Base-by-base conservation (phyloP, 2,329 filamentous ascomycete species). In the Thielaviopsis cerberus region DNA sequence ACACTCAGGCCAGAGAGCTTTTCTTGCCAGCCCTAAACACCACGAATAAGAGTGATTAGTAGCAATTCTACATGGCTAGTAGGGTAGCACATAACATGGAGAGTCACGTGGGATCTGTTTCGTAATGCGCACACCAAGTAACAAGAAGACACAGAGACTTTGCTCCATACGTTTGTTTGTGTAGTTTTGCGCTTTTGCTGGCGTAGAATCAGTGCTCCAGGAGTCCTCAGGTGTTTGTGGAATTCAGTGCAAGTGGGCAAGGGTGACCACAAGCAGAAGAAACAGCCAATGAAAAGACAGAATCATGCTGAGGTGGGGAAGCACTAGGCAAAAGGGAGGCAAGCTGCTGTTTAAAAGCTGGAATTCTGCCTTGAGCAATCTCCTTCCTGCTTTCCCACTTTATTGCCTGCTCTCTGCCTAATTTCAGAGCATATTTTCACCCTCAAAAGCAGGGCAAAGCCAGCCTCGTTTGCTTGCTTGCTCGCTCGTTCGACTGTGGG, bases 1-100 rank as follows among this genome's bases (percentile, higher is more conserved):
- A 97, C 85, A 63, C 85, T 82, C 63, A 94, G 82, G 64, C 82
- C 81, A 1, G 90, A 86, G 37, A 98, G 78, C 71, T 94, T 96
- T 65, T 83, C 78, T 75, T 97, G 90, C 92, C 92, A 98, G 73
- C 84, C 87, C 90, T 97, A 66, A 53, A 57, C 50, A 63, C 60
- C 7, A 55, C 17, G 4, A 30, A 53, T 51, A 26, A 54, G 34
- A 30, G 26, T 24, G n/a, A 27, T 24, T 20, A 53, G 51, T 24
- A 53, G n/a, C 25, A n/a, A 23, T 10, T 51, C 17, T 51, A 25
- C 23, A 50, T 17, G 30, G 41, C 25, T 24, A 10, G 7, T 11
- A 54, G n/a, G n/a, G n/a, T n/a, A n/a, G n/a, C n/a, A n/a, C n/a
- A n/a, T n/a, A n/a, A n/a, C n/a, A n/a, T n/a, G n/a, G n/a, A n/a